Percentiles rank a stretch among this genome's conserved stretches.
Evolutionary conservation across 2,329 filamentous ascomycete genomes (phyloP).

Genomic region (Trichoderma sp.): DNA sequence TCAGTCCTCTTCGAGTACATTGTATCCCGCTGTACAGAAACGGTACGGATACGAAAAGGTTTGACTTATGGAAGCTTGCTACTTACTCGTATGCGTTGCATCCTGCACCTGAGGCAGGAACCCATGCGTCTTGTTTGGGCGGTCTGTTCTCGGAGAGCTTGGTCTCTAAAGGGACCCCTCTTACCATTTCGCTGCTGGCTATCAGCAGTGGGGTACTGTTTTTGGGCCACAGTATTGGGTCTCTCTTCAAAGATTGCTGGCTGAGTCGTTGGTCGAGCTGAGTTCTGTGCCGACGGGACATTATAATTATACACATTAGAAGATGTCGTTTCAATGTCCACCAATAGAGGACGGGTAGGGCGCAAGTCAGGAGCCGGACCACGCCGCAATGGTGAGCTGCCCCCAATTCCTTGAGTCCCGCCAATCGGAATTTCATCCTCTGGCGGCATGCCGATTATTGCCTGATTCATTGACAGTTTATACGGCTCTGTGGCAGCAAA

Average conservation of each 20-base stretch:
- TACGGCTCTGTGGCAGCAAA: constrained; percentile 10
- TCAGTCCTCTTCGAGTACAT: neutral
- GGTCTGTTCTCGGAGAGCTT: constrained; percentile 56
- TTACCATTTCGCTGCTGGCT: constrained; percentile 43
- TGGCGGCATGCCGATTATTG: neutral
- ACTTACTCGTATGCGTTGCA: constrained; percentile 65
- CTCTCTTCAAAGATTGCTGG: constrained; percentile 30
- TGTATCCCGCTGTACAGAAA: neutral
- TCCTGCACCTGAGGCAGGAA: constrained; percentile 63
- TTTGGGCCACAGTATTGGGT: constrained; percentile 31
- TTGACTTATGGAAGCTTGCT: neutral
- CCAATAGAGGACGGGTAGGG: constrained; percentile 2
- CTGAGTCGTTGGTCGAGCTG: constrained; percentile 11
- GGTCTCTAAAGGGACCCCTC: constrained; percentile 59
- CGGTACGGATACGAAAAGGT: neutral
- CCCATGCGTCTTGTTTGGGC: constrained; percentile 61
- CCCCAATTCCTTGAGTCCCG: neutral
- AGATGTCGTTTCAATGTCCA: neutral
- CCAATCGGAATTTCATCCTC: neutral
- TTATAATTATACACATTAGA: constrained; percentile 32
- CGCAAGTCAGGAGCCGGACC: neutral
- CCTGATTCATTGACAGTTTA: neutral
- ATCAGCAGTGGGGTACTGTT: constrained; percentile 38
- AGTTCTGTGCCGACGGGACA: constrained; percentile 25
- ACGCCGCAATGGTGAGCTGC: neutral